These are phyloP conservation scores for Syncephalis plumigaleata DNA, from an alignment of 371 early-diverging fungal species.

Conservation along the genomic window DNA sequence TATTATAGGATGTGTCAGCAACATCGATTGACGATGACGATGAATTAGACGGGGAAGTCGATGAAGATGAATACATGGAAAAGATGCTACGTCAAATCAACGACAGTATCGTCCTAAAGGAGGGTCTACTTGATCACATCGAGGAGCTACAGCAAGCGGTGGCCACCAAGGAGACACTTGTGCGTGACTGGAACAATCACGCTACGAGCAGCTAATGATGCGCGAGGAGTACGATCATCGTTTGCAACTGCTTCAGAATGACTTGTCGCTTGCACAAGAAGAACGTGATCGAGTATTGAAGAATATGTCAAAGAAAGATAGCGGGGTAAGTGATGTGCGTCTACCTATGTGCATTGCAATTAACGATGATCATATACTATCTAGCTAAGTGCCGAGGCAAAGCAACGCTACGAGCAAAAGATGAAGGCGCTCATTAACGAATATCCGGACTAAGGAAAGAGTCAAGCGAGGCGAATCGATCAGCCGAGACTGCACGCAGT, in stretches of 20 bases:
- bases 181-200: conserved; percentile 30
- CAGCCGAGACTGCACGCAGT: conserved; percentile 30
- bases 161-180: conserved; percentile 36
- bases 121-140: conserved; percentile 16
- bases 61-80: not conserved
- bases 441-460: conserved; percentile 47
- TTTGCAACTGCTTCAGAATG: conserved; percentile 30
- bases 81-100: conserved; percentile 46
- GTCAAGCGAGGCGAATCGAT: conserved; percentile 30
- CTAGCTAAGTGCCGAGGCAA: too few relatives aligned
- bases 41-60: conserved; percentile 3
- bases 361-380: too few relatives aligned
- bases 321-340: conserved; percentile 5
- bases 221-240: conserved; percentile 52
- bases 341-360: conserved; percentile 4
- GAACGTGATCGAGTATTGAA: conserved; percentile 46
- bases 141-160: conserved; percentile 27
- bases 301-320: not conserved
- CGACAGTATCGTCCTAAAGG: conserved; percentile 46
- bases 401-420: conserved; percentile 47
- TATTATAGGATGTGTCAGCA: too few relatives aligned
- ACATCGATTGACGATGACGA: not conserved
- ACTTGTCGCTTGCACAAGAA: conserved; percentile 31
- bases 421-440: conserved; percentile 45
- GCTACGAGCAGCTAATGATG: conserved; percentile 35